A percentile compares a stretch with the other conserved stretches of the same genome.
Conservation (phyloP, 371 early-diverging fungal genomes). For the Mortierella sp. region DNA sequence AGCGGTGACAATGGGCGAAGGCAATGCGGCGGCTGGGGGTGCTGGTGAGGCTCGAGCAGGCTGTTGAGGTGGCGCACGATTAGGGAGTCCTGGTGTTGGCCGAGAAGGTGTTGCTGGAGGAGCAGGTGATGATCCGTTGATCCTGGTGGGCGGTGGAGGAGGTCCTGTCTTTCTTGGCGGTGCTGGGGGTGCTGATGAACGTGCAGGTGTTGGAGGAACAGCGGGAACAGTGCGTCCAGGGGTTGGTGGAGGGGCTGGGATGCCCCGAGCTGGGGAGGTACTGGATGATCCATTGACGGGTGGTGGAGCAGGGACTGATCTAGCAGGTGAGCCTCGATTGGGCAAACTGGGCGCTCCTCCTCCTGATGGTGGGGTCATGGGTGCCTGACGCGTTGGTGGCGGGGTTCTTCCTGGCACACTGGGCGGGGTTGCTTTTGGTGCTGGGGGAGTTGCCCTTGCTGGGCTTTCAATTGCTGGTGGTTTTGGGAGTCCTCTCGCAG, state of each 20-base stretch:
- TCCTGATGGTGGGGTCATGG: slow-evolving; percentile 57
- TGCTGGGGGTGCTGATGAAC: slow-evolving; percentile 48
- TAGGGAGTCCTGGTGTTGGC: slow-evolving; percentile 38
- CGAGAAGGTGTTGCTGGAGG: slow-evolving; percentile 61
- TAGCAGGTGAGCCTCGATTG: slow-evolving; percentile 44
- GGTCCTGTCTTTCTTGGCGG: slow-evolving; percentile 43
- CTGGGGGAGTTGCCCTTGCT: slow-evolving; percentile 43
- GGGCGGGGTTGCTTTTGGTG: slow-evolving; percentile 48
- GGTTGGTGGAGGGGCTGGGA: slow-evolving; percentile 45
- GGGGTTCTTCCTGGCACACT: slow-evolving; percentile 46
- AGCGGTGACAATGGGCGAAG: slow-evolving; percentile 19
- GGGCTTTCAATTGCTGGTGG: slow-evolving; percentile 45
- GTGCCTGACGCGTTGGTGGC: slow-evolving; percentile 54
- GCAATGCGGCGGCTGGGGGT: slow-evolving; percentile 26
- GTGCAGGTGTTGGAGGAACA: slow-evolving; percentile 43
- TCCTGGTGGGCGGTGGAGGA: slow-evolving; percentile 46
- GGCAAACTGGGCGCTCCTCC: slow-evolving; percentile 40
- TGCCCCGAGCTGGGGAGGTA: slow-evolving; percentile 33
- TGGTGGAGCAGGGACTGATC: slow-evolving; percentile 51
- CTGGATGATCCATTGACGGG: slow-evolving; percentile 37
- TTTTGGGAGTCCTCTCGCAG: slow-evolving; percentile 47
- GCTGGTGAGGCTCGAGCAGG: slow-evolving; percentile 36
- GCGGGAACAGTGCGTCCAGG: slow-evolving; percentile 46
- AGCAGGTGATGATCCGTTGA: slow-evolving; percentile 45
- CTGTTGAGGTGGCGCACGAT: slow-evolving; percentile 46